These are phyloP conservation scores for Vaccinium macrocarpon DNA, from an alignment of 148 eudicot species.

Conservation along the genomic window DNA sequence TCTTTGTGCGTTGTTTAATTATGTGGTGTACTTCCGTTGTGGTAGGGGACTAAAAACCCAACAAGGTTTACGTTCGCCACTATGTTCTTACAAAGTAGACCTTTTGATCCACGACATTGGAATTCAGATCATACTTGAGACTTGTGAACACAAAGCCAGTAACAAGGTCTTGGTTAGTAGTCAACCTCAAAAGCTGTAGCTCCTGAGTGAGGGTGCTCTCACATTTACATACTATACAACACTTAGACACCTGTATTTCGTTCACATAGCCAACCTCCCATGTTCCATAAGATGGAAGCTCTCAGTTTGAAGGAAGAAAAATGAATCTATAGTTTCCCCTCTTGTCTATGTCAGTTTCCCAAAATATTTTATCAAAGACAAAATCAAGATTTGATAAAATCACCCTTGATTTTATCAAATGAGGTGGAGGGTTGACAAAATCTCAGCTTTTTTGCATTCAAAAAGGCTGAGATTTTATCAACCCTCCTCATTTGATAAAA, in stretches of 20 bases:
- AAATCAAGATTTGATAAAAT: neutral
- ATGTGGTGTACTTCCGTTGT: too few species aligned
- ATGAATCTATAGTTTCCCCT: neutral
- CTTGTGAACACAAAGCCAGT: neutral
- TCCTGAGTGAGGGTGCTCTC: neutral
- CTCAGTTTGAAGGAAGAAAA: neutral
- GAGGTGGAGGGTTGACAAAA: too few species aligned
- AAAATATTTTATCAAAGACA: too few species aligned
- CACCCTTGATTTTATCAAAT: too few species aligned
- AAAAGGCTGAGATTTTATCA: too few species aligned
- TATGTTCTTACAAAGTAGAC: constrained; percentile 7
- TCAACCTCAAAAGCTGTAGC: neutral
- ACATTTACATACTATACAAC: neutral
- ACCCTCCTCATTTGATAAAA: too few species aligned
- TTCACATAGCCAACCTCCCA: neutral
- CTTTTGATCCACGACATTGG: neutral
- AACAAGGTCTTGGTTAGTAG: neutral
- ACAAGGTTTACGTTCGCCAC: neutral
- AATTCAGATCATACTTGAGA: neutral
- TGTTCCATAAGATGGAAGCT: constrained; percentile 5
- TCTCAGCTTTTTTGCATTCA: too few species aligned
- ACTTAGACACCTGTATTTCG: neutral
- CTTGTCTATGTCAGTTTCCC: neutral
- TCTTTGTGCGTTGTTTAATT: too few species aligned
- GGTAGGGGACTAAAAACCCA: too few species aligned